These are phyloP conservation scores for Termitomyces sp. DNA, from an alignment of 1,284 basidiomycete genomes.

Conservation along the genomic window DNA sequence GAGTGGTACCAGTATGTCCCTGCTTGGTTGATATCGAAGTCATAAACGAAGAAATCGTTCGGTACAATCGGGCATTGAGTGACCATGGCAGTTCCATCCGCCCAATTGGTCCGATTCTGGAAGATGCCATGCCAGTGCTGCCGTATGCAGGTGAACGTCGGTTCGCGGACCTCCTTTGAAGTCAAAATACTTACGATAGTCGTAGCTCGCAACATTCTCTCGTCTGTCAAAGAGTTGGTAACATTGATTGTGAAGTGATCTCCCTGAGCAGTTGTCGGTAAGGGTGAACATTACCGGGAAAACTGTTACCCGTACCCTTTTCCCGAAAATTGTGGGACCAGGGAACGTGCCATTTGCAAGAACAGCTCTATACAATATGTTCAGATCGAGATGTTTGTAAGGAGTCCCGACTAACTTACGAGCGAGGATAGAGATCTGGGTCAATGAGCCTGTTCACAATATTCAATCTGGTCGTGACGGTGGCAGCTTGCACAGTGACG, in stretches of 20 bases:
- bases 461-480: neutral
- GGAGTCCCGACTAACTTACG: neutral
- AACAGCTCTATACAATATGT: neutral
- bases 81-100: constrained; percentile 32
- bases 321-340: neutral
- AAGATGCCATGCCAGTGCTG: constrained; percentile 34
- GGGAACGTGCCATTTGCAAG: constrained; percentile 3
- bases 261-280: neutral
- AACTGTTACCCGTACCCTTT: neutral
- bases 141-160: constrained; percentile 1
- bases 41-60: constrained; percentile 26
- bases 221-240: constrained; percentile 22
- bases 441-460: constrained; percentile 1
- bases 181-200: constrained; percentile 19
- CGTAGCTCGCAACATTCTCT: constrained; percentile 21
- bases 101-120: constrained; percentile 28
- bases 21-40: constrained; percentile 26
- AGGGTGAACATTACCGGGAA: neutral
- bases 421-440: neutral
- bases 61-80: constrained; percentile 33
- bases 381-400: neutral
- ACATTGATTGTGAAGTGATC: constrained; percentile 21
- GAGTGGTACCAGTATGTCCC: constrained; percentile 46
- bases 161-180: neutral
- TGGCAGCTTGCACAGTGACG: neutral